Base-by-base conservation (phyloP, 306 rosid species). In the Oxytropis ochrocephala region DNA sequence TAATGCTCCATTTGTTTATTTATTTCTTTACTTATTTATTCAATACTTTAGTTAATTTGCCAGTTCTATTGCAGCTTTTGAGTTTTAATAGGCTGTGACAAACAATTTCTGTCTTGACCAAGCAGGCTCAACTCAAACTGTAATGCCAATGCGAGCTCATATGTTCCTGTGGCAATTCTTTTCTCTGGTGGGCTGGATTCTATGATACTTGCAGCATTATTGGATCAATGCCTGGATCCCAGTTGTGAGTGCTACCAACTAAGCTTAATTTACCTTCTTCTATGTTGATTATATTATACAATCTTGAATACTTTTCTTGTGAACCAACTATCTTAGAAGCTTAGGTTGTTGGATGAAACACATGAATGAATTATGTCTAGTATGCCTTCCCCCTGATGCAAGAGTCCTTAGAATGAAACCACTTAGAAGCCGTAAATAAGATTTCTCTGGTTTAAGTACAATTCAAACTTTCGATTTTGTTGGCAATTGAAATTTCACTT, bases 141-240 rank as follows among this genome's bases (percentile, higher is more conserved):
- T 88, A 73, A 62, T 69, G 70, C 69, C 85, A 27, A 39, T 13
- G 78, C 82, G 68, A 47, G 95, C 85, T 61, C 81, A 82, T 69
- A 64, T 46, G 33, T 78, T 64, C 96, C 96, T 5, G 89, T 94
- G 69, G 97, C 98, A 48, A 65, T 94, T 74, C 95, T 94, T 72
- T 94, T 94, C 79, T 90, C 98, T 53, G 96, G 98, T 69, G 98
- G 98, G 58, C 83, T 94, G 80, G 98, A 94, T 82, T 94, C 98
- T 42, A 88, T 90, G 98, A 88, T 90, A 70, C 96, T 94, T 84
- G 94, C 98, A 18, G 95, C 97, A 72, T 76, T 94, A 76, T 73
- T 88, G 82, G 86, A 94, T 78, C 84, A 85, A 74, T 90, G 97
- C 81, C 75, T 94, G 8, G 89, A 88, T 75, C 73, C 79, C 16